Percentiles rank a stretch among this genome's conserved stretches.
These are phyloP conservation scores for Phytophthora megakarya DNA, from an alignment of 352 stramenopile species.

Conservation along the genomic window DNA sequence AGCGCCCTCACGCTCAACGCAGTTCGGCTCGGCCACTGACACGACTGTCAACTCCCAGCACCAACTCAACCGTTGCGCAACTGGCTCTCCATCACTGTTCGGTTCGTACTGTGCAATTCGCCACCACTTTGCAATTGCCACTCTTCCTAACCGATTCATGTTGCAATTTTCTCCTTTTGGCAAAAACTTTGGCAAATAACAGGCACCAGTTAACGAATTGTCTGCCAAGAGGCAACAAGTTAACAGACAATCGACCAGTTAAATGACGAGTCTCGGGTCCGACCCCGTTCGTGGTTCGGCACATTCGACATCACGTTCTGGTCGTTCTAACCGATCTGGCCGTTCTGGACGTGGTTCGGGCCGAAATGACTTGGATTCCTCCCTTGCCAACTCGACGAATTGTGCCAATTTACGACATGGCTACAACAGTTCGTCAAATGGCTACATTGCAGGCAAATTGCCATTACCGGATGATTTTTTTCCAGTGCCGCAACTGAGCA, in stretches of 20 bases:
- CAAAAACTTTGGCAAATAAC: too few species aligned
- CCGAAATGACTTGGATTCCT: constrained; percentile 13
- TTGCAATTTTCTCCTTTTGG: too few species aligned
- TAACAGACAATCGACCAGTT: neutral
- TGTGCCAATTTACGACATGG: constrained; percentile 37
- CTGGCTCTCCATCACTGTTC: neutral
- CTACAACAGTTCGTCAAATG: constrained; percentile 17
- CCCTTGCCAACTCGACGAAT: constrained; percentile 28
- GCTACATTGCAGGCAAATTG: constrained; percentile 37
- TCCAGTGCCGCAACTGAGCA: constrained; percentile 55
- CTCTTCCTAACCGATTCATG: too few species aligned
- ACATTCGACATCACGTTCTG: constrained; percentile 21
- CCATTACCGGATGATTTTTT: constrained; percentile 79
- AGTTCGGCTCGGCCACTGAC: constrained; percentile 6
- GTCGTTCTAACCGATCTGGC: constrained; percentile 9
- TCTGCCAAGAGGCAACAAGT: neutral
- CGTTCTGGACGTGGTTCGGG: constrained; percentile 14
- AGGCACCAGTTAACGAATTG: constrained; percentile 1
- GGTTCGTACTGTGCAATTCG: neutral
- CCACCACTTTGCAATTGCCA: too few species aligned
- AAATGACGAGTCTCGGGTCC: constrained; percentile 15
- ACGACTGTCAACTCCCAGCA: neutral
- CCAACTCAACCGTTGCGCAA: too few species aligned
- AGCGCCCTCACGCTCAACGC: constrained; percentile 3
- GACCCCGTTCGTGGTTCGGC: constrained; percentile 16